Evolutionary conservation across 2,329 filamentous ascomycete species (phyloP).

Genomic region (Ascochyta clinopodiicola): DNA sequence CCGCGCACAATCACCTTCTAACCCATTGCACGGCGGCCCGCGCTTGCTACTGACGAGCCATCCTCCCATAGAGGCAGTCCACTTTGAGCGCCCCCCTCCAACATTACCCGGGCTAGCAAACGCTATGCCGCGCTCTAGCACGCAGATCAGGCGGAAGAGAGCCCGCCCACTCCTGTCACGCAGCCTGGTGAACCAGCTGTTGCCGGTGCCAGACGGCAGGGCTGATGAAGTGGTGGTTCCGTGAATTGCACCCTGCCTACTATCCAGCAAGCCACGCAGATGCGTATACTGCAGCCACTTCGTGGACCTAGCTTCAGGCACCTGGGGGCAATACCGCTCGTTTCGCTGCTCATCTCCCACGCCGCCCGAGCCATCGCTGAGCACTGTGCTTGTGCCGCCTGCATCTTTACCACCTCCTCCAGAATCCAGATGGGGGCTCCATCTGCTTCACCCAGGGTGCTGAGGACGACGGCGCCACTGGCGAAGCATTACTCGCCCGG

Average conservation of each 20-base stretch:
- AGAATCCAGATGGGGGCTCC: slow-evolving; percentile 14
- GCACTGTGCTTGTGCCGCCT: neutral
- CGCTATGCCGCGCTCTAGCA: slow-evolving; percentile 29
- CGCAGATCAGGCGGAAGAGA: slow-evolving; percentile 38
- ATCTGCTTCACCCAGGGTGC: slow-evolving; percentile 11
- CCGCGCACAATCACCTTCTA: slow-evolving; percentile 10
- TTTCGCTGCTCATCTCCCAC: neutral
- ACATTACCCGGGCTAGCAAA: slow-evolving; percentile 36
- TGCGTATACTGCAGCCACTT: neutral
- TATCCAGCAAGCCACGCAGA: slow-evolving; percentile 8
- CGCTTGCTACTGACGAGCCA: slow-evolving; percentile 8
- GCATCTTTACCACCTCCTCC: slow-evolving; percentile 3
- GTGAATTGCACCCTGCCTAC: neutral
- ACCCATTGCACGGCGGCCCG: slow-evolving; percentile 17
- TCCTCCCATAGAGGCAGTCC: neutral
- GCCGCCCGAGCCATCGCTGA: neutral
- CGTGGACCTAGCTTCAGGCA: neutral
- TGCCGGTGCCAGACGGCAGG: slow-evolving; percentile 29
- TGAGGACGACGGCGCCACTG: slow-evolving; percentile 6
- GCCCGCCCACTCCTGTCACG: slow-evolving; percentile 36
- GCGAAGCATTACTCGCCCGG: slow-evolving; percentile 22
- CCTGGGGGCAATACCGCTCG: slow-evolving; percentile 1
- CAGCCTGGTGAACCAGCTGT: slow-evolving; percentile 11
- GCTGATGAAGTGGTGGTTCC: slow-evolving; percentile 19
- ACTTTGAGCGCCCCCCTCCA: slow-evolving; percentile 12